Base-by-base conservation (phyloP, 2,329 filamentous ascomycete species). In the Alternaria sp. region DNA sequence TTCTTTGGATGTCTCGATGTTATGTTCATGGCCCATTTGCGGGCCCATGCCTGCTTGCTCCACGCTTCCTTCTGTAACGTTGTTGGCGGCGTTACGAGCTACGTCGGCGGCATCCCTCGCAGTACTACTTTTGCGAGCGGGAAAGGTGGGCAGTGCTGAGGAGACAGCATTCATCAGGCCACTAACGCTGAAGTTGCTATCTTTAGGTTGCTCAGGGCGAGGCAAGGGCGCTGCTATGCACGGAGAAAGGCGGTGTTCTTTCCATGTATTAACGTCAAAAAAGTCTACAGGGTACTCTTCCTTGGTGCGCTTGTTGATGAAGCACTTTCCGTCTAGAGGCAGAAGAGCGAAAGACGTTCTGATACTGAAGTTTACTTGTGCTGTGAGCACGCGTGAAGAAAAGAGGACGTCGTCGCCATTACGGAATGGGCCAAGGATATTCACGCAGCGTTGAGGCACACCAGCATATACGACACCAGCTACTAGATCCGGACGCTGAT, bases 321-420 rank as follows among this genome's bases (percentile, higher is more conserved):
- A 98, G 78, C 93, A 96, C 72, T 88, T 89, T 0, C 93, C 93
- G 68, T 95, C 90, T 59, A 97, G 90, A 0, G 94, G 94, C 0
- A 98, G 84, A 9, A 97, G 88, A 11, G 90, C 88, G 72, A 92
- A 97, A 43, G 89, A 94, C 0, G 93, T 97, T 8, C 94, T 87
- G 51, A 98, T 89, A 0, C 91, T 93, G 72, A 98, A 97, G 79
- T 97, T 97, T 69, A 97, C 94, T 74, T 95, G 92, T 0, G 94
- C 93, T 1, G 93, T 97, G 16, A 98, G 85, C 0, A 97, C 90
- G 66, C 92, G 92, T 63, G 93, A 93, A 71, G 94, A 97, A 60
- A 97, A 84, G 1, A 97, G 85, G 0, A 97, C 93, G 18, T 94
- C 92, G 74, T 98, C 94, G n/a, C 94, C 94, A 70, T 97, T 94